phyloP scores from a whole-genome alignment of 495 filamentous ascomycete species.

The Aspergillus incahuasiensis region DNA sequence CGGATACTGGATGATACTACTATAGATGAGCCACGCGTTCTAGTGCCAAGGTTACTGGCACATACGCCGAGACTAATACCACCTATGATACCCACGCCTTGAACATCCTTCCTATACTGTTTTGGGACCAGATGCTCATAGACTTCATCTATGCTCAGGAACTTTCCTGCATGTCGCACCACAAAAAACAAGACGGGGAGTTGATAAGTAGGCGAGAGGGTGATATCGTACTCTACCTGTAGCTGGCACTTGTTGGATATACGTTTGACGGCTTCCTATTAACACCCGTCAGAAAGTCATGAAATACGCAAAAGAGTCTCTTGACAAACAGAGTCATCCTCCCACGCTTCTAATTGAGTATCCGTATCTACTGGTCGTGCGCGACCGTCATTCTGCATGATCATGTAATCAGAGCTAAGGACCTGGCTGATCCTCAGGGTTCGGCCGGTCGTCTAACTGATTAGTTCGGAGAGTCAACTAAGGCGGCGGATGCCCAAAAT shows the following conservation, averaged over 20 bases:
- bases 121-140: slow-evolving; percentile 66
- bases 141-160: slow-evolving; percentile 59
- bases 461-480: slow-evolving; percentile 13
- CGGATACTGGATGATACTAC: slow-evolving; percentile 75
- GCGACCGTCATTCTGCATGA: slow-evolving; percentile 1
- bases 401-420: slow-evolving; percentile 11
- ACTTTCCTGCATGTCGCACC: slow-evolving; percentile 57
- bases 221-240: slow-evolving; percentile 52
- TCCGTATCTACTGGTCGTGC: slow-evolving; percentile 14
- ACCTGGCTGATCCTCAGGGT: slow-evolving; percentile 36
- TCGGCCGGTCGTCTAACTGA: slow-evolving; percentile 24
- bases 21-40: slow-evolving; percentile 38
- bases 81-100: slow-evolving; percentile 60
- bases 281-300: slow-evolving; percentile 19
- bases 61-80: slow-evolving; percentile 73
- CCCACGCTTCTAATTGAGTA: slow-evolving; percentile 18
- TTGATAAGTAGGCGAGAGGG: slow-evolving; percentile 45
- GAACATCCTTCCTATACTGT: slow-evolving; percentile 52
- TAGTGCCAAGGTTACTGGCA: slow-evolving; percentile 22
- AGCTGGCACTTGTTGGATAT: slow-evolving; percentile 19
- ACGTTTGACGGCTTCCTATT: slow-evolving; percentile 42
- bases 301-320: background rate
- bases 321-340: slow-evolving; percentile 37
- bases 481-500: slow-evolving; percentile 1
- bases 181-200: slow-evolving; percentile 51